Evolutionary conservation across 1,284 basidiomycete genomes (phyloP).

Genomic region (Macrocybe sp.): DNA sequence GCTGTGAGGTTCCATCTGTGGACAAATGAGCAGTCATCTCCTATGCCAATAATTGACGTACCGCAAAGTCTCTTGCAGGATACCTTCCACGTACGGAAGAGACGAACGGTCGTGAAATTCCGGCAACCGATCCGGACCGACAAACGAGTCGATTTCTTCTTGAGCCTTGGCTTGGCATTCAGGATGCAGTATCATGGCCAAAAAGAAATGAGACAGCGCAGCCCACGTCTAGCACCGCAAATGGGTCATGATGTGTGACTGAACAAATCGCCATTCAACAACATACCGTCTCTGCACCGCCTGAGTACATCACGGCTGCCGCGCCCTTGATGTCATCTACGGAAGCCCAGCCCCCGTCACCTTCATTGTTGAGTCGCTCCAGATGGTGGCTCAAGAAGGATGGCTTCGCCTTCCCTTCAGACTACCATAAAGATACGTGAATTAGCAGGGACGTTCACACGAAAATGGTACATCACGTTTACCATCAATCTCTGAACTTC

Average conservation of each 20-base stretch:
- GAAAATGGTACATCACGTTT: neutral
- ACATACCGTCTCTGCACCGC: constrained; percentile 11
- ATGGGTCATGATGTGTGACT: neutral
- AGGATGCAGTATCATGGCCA: constrained; percentile 41
- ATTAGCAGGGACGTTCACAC: neutral
- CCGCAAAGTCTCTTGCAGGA: constrained; percentile 30
- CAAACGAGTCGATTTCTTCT: constrained; percentile 38
- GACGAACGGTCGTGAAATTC: constrained; percentile 25
- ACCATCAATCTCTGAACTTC: constrained; percentile 12
- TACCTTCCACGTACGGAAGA: constrained; percentile 24
- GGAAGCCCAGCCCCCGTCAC: neutral
- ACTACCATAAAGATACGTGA: constrained; percentile 2
- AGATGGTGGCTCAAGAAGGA: constrained; percentile 11
- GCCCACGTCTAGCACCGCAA: constrained; percentile 8
- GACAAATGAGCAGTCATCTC: neutral
- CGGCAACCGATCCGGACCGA: constrained; percentile 37
- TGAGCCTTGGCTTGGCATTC: constrained; percentile 38
- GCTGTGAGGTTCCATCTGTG: constrained; percentile 8
- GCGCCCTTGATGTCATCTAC: constrained; percentile 9
- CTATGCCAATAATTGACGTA: constrained; percentile 9
- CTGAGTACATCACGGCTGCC: constrained; percentile 9
- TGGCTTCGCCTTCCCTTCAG: constrained; percentile 8
- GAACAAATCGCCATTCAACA: no score
- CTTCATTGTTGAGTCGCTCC: constrained; percentile 1
- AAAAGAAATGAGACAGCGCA: constrained; percentile 22